phyloP scores from a whole-genome alignment of 805 yeast species.

The Pichia scutulata region DNA sequence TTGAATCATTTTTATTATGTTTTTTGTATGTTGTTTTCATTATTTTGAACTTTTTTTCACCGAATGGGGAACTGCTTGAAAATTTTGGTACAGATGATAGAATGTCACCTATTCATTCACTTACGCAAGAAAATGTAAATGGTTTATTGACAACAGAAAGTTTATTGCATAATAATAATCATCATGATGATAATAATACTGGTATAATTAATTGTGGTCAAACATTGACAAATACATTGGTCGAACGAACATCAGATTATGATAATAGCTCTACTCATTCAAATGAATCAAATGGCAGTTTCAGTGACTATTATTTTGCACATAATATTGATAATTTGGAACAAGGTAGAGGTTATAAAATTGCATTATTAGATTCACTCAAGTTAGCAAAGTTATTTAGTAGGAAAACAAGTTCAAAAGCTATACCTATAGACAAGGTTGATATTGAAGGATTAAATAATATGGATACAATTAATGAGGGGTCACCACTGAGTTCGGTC shows the following conservation, averaged over 20 bases:
- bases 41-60: constrained; percentile 25
- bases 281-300: constrained; percentile 5
- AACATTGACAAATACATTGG: not conserved
- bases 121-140: not conserved
- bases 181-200: not conserved
- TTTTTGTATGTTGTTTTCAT: constrained; percentile 53
- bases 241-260: not conserved
- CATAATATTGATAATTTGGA: constrained; percentile 24
- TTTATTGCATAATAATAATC: not conserved
- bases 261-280: constrained; percentile 1
- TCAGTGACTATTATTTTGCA: constrained; percentile 15
- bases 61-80: constrained; percentile 9
- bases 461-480: not conserved
- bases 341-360: constrained; percentile 19
- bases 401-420: not conserved
- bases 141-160: not conserved
- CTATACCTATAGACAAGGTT: not conserved
- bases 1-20: constrained; percentile 50
- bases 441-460: not conserved
- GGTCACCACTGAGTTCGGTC: not conserved
- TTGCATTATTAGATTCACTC: constrained; percentile 27
- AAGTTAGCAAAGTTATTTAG: constrained; percentile 19
- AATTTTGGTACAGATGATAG: not conserved
- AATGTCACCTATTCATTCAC: not conserved
- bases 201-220: not conserved